Evolutionary conservation across 257 asterid species (phyloP).

Genomic region (Ocimum tenuiflorum): DNA sequence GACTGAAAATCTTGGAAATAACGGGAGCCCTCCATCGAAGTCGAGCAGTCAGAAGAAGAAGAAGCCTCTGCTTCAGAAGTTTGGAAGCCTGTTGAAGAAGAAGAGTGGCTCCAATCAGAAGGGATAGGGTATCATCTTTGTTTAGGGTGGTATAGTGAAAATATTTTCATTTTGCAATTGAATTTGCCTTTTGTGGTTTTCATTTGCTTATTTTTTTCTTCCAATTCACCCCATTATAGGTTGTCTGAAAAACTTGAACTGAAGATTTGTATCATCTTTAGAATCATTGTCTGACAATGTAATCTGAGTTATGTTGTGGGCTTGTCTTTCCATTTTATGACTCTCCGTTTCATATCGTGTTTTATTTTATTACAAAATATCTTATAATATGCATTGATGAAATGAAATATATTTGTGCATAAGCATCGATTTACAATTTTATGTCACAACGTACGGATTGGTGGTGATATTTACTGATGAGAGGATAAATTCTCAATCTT

Average conservation of each 20-base stretch:
- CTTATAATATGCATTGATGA: too few species aligned
- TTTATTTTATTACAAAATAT: neutral
- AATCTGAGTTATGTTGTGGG: conserved; percentile 13
- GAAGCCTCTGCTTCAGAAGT: conserved; percentile 62
- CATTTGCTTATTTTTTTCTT: conserved; percentile 9
- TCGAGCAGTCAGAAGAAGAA: conserved; percentile 55
- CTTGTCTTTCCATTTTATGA: neutral
- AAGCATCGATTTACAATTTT: too few species aligned
- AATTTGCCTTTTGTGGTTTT: conserved; percentile 24
- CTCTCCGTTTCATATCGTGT: neutral
- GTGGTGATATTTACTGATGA: too few species aligned
- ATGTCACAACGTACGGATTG: too few species aligned
- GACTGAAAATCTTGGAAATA: conserved; percentile 34
- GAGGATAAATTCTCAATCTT: too few species aligned
- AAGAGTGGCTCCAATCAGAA: conserved; percentile 48
- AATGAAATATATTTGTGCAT: too few species aligned
- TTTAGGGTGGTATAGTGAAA: conserved; percentile 30
- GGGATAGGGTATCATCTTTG: conserved; percentile 15
- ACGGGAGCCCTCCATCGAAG: conserved; percentile 35
- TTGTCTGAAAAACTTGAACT: conserved; percentile 2
- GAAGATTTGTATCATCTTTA: conserved; percentile 26
- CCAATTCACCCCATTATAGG: conserved; percentile 4
- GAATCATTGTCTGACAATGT: conserved; percentile 16
- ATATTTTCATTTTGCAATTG: conserved; percentile 25
- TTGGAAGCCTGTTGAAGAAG: conserved; percentile 73